phyloP scores from a whole-genome alignment of 768 basidiomycete genomes.

The Glaciozyma antarctica region DNA sequence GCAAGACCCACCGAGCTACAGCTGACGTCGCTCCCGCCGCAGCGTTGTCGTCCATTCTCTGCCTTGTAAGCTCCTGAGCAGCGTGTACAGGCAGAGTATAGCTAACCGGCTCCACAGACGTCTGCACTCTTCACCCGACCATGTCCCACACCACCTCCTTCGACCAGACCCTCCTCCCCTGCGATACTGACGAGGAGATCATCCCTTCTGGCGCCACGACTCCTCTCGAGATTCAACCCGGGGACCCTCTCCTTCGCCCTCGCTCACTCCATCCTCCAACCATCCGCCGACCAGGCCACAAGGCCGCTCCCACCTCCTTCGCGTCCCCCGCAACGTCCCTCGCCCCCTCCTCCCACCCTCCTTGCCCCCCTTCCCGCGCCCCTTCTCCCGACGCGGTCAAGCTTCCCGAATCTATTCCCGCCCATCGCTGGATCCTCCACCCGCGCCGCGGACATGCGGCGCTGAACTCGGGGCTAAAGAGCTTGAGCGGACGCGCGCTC shows the following conservation, averaged over 20 bases:
- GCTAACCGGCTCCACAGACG: neutral
- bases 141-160: slow-evolving; percentile 25
- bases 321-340: neutral
- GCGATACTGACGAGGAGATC: slow-evolving; percentile 3
- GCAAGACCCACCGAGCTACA: neutral
- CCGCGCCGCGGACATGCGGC: slow-evolving; percentile 84
- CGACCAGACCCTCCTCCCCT: slow-evolving; percentile 22
- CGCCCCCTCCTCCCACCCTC: slow-evolving; percentile 1
- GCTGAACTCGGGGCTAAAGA: slow-evolving; percentile 86
- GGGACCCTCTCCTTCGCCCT: slow-evolving; percentile 23
- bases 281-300: neutral
- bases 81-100: neutral
- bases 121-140: slow-evolving; percentile 28
- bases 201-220: slow-evolving; percentile 23
- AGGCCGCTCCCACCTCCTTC: slow-evolving; percentile 9
- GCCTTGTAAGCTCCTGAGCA: slow-evolving; percentile 12
- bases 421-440: slow-evolving; percentile 57
- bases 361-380: slow-evolving; percentile 16
- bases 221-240: slow-evolving; percentile 27
- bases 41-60: slow-evolving; percentile 31
- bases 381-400: neutral
- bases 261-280: slow-evolving; percentile 1
- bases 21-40: neutral
- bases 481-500: slow-evolving; percentile 79
- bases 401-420: neutral